Evolutionary conservation across 2,329 filamentous ascomycete genomes (phyloP).

Genomic region (Arthrobotrys musiformis): DNA sequence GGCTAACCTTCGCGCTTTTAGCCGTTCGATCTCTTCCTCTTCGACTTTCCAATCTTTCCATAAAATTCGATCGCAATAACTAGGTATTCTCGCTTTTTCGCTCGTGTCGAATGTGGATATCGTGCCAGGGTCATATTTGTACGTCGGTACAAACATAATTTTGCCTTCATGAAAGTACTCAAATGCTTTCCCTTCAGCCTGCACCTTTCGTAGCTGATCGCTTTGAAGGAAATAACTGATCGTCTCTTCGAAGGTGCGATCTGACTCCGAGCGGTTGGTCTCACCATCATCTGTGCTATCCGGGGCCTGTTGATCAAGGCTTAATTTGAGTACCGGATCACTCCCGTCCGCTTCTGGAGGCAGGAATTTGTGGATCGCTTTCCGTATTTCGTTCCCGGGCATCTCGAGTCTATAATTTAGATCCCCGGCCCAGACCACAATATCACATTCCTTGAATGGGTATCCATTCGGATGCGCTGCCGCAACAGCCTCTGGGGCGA

Average conservation of each 20-base stretch:
- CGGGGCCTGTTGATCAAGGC: neutral
- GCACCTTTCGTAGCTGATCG: slow-evolving; percentile 82
- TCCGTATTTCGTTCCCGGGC: slow-evolving; percentile 87
- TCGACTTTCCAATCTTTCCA: slow-evolving; percentile 64
- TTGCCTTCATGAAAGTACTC: slow-evolving; percentile 91
- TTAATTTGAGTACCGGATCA: slow-evolving; percentile 25
- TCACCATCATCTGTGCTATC: slow-evolving; percentile 82
- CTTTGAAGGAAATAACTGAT: slow-evolving; percentile 76
- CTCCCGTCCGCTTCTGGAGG: slow-evolving; percentile 47
- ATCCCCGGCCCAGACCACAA: slow-evolving; percentile 96
- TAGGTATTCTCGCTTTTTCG: slow-evolving; percentile 90
- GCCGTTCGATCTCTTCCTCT: slow-evolving; percentile 59
- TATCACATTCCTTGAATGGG: slow-evolving; percentile 79
- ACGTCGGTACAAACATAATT: slow-evolving; percentile 90
- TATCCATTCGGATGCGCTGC: slow-evolving; percentile 40
- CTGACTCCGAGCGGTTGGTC: slow-evolving; percentile 65
- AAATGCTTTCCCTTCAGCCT: slow-evolving; percentile 80
- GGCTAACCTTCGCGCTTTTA: slow-evolving; percentile 56
- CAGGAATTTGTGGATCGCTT: slow-evolving; percentile 69
- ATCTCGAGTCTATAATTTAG: slow-evolving; percentile 93
- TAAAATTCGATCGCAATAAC: slow-evolving; percentile 95
- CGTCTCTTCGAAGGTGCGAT: slow-evolving; percentile 45
- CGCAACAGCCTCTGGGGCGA: slow-evolving; percentile 22
- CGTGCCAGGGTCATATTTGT: slow-evolving; percentile 97
- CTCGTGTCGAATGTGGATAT: slow-evolving; percentile 92